Conservation (phyloP, 2,329 filamentous ascomycete genomes). For the Aplosporella prunicola region DNA sequence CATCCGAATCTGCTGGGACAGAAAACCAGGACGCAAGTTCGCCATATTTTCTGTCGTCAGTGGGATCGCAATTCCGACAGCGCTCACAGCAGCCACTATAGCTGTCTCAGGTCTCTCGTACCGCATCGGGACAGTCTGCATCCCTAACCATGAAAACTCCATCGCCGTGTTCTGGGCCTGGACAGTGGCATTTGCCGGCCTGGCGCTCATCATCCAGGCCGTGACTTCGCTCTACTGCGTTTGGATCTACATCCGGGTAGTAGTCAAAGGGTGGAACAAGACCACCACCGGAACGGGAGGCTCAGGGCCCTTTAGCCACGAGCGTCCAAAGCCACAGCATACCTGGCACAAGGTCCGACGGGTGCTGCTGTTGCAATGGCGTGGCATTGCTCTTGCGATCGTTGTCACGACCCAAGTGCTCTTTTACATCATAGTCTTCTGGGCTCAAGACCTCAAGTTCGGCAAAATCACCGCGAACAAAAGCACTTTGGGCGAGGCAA, state of each 20-base stretch:
- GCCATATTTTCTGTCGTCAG: slow-evolving; percentile 22
- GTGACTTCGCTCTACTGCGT: slow-evolving; percentile 27
- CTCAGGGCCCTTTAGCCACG: background rate
- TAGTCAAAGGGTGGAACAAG: no score
- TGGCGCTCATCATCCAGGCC: slow-evolving; percentile 23
- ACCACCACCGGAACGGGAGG: no score
- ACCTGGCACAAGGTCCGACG: slow-evolving; percentile 19
- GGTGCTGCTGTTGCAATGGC: slow-evolving; percentile 22
- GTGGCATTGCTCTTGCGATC: slow-evolving; percentile 20
- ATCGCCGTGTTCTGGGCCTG: slow-evolving; percentile 29
- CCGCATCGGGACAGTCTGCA: slow-evolving; percentile 27
- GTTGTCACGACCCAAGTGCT: slow-evolving; percentile 19
- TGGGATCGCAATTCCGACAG: slow-evolving; percentile 22
- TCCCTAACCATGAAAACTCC: slow-evolving; percentile 26
- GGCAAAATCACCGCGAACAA: slow-evolving; percentile 17
- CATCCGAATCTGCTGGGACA: slow-evolving; percentile 30
- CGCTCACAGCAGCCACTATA: slow-evolving; percentile 23
- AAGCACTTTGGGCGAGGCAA: slow-evolving; percentile 15
- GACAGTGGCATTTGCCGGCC: slow-evolving; percentile 23
- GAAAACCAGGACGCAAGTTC: slow-evolving; percentile 21
- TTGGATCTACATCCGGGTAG: slow-evolving; percentile 23
- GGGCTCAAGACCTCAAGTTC: slow-evolving; percentile 19
- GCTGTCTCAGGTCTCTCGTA: slow-evolving; percentile 28
- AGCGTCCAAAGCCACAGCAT: slow-evolving; percentile 5
- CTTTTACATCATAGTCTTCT: slow-evolving; percentile 22